Conservation (phyloP, 345 rosid genomes). For the Cardamine resedifolia region DNA sequence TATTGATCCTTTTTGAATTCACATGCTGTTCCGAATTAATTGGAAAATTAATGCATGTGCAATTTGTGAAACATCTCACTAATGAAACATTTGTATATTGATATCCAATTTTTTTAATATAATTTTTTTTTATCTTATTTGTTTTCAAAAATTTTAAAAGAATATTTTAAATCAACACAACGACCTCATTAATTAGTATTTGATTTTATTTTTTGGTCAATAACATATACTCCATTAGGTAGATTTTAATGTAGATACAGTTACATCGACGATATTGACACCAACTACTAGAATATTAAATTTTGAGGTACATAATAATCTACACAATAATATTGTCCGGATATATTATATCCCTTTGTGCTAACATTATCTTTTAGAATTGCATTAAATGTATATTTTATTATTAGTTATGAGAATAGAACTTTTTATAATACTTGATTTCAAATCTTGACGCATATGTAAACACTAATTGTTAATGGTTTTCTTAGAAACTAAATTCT, state of each 20-base stretch:
- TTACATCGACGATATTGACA: neutral
- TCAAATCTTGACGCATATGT: neutral
- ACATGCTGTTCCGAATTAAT: neutral
- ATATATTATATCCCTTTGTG: neutral
- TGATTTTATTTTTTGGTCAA: too few species aligned
- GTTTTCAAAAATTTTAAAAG: neutral
- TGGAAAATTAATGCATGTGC: neutral
- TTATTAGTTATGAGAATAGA: neutral
- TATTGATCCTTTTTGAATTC: neutral
- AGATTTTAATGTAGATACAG: too few species aligned
- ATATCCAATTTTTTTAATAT: neutral
- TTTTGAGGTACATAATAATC: too few species aligned
- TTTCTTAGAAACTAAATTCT: neutral
- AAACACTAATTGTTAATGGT: neutral
- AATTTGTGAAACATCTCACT: neutral
- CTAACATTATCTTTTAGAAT: neutral
- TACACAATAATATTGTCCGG: too few species aligned
- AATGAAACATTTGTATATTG: neutral
- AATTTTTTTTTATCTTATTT: neutral
- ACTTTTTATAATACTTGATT: neutral
- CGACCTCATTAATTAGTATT: too few species aligned
- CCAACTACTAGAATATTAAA: too few species aligned
- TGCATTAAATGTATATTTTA: neutral
- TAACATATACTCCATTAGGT: too few species aligned
- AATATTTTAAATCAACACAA: neutral